Percentiles rank a stretch among this genome's conserved stretches.
These are phyloP conservation scores for Pythium oligandrum DNA, from an alignment of 352 stramenopile genomes.

Conservation along the genomic window DNA sequence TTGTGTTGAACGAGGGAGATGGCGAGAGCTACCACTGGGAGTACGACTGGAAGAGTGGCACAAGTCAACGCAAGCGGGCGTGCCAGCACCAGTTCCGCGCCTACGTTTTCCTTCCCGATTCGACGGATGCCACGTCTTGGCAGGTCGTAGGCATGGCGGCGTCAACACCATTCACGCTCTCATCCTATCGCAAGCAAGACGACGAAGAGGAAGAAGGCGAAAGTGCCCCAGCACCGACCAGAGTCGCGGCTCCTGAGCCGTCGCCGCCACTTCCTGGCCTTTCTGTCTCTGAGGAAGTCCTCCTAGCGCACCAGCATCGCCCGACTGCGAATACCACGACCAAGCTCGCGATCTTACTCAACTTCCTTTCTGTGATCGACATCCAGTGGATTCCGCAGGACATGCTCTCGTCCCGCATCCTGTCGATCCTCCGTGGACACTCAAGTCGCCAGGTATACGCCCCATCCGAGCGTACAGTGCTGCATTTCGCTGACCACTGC, in stretches of 20 bases:
- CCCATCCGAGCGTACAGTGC: neutral
- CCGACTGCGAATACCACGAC: conserved; percentile 9
- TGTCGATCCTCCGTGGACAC: conserved; percentile 11
- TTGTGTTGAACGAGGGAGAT: conserved; percentile 20
- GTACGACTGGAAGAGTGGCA: conserved; percentile 57
- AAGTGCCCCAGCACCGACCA: neutral
- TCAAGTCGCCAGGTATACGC: neutral
- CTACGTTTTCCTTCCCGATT: conserved; percentile 25
- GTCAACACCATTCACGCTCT: conserved; percentile 35
- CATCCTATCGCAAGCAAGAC: conserved; percentile 30
- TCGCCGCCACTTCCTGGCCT: neutral
- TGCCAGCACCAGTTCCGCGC: conserved; percentile 35
- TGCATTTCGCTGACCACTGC: conserved; percentile 8
- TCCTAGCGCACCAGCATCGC: conserved; percentile 16
- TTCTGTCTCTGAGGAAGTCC: conserved; percentile 4
- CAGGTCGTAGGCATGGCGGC: conserved; percentile 22
- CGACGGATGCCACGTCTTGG: conserved; percentile 12
- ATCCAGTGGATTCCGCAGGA: conserved; percentile 15
- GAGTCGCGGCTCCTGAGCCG: neutral
- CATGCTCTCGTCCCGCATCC: conserved; percentile 10
- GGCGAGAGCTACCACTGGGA: conserved; percentile 42
- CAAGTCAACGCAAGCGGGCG: conserved; percentile 36
- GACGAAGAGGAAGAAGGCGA: conserved; percentile 20
- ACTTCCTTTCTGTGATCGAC: conserved; percentile 16
- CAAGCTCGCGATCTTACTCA: conserved; percentile 17